Conservation (phyloP, 495 filamentous ascomycete species). For the Aspergillus ellipticus region DNA sequence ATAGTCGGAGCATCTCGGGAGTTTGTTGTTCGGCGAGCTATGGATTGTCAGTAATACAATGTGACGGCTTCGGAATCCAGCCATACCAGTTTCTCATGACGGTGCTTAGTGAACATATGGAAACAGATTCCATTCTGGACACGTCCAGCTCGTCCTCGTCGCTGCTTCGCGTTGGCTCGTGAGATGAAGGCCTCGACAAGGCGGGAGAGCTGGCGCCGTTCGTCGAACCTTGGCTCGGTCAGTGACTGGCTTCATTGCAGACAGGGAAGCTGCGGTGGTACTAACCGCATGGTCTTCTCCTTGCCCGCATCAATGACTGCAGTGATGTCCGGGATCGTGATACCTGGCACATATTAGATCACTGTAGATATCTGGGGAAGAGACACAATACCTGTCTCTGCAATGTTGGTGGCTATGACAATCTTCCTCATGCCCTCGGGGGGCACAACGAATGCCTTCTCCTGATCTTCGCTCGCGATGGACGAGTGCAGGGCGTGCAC, state of each 20-base stretch:
- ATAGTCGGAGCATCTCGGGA: slow-evolving; percentile 90
- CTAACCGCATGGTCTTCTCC: slow-evolving; percentile 83
- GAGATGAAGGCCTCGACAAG: slow-evolving; percentile 92
- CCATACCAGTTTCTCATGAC: slow-evolving; percentile 64
- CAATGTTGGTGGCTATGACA: slow-evolving; percentile 93
- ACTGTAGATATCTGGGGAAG: background rate
- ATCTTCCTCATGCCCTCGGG: slow-evolving; percentile 81
- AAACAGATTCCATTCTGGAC: slow-evolving; percentile 93
- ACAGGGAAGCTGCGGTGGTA: background rate
- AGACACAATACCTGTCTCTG: slow-evolving; percentile 72
- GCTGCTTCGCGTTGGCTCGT: slow-evolving; percentile 87
- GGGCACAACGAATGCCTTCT: slow-evolving; percentile 82
- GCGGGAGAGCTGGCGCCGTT: slow-evolving; percentile 82
- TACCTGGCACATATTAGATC: slow-evolving; percentile 33
- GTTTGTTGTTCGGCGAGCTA: slow-evolving; percentile 87
- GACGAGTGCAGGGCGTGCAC: slow-evolving; percentile 88
- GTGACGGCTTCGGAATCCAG: background rate
- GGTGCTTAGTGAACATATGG: slow-evolving; percentile 85
- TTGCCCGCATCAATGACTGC: slow-evolving; percentile 94
- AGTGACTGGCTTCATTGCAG: slow-evolving; percentile 4
- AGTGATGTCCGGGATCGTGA: slow-evolving; percentile 94
- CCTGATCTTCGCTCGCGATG: slow-evolving; percentile 94
- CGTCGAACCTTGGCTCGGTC: slow-evolving; percentile 61
- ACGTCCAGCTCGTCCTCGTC: slow-evolving; percentile 91
- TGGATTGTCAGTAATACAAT: background rate